These are phyloP conservation scores for Mycogone perniciosa DNA, from an alignment of 2,329 filamentous ascomycete species.

Conservation along the genomic window DNA sequence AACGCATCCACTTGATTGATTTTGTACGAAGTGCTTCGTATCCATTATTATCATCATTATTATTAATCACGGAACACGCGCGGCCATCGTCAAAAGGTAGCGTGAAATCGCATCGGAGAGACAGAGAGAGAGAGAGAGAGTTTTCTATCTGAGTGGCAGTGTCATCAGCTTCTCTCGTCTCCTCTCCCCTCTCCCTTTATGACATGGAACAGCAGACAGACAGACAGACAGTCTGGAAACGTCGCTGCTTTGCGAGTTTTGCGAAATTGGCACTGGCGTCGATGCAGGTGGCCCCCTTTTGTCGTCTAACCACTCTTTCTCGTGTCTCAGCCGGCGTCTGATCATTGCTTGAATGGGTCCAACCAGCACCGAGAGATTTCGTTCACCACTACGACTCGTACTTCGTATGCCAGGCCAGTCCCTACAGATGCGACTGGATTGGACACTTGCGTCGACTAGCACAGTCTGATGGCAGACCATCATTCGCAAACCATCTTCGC, in stretches of 20 bases:
- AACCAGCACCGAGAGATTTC: background rate
- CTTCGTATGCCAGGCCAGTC: background rate
- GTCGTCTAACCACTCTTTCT: slow-evolving; percentile 12
- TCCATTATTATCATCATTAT: too few relatives aligned
- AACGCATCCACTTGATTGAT: background rate
- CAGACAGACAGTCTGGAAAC: background rate
- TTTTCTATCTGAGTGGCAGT: too few relatives aligned
- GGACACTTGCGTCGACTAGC: slow-evolving; percentile 4
- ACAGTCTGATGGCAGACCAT: background rate
- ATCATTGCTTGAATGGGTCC: slow-evolving; percentile 13
- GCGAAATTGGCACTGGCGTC: slow-evolving; percentile 5
- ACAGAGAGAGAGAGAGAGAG: too few relatives aligned
- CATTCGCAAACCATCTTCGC: slow-evolving; percentile 1
- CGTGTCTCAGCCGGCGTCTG: slow-evolving; percentile 21
- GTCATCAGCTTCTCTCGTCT: background rate
- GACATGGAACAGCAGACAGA: background rate
- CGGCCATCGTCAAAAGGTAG: too few relatives aligned
- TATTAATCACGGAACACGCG: too few relatives aligned
- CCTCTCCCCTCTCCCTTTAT: background rate
- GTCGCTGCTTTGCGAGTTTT: slow-evolving; percentile 2
- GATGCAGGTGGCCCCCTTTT: slow-evolving; percentile 8
- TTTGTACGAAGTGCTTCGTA: too few relatives aligned
- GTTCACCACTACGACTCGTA: background rate
- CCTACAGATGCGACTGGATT: slow-evolving; percentile 7
- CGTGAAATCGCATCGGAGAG: too few relatives aligned